Percentiles rank a stretch among this genome's conserved stretches.
Conservation (phyloP, 257 asterid species). For the Gardenia jasminoides region DNA sequence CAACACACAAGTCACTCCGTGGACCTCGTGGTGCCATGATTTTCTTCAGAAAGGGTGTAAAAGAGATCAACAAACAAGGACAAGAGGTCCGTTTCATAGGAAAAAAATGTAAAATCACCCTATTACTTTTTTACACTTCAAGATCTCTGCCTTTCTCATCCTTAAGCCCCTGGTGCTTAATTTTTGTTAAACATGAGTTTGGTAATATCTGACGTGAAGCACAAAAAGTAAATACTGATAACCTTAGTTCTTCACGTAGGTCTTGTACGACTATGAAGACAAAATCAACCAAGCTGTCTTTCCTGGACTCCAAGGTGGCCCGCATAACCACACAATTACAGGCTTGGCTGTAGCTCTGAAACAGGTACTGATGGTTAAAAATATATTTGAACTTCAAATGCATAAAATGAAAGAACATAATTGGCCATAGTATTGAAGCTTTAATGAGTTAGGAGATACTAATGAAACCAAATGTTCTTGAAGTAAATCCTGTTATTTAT, state of each 20-base stretch:
- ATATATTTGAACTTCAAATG: neutral
- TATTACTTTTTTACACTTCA: constrained; percentile 29
- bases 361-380: constrained; percentile 44
- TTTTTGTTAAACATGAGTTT: neutral
- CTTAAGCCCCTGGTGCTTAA: neutral
- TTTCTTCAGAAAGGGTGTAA: constrained; percentile 85
- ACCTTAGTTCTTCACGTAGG: constrained; percentile 35
- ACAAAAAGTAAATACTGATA: neutral
- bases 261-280: constrained; percentile 84
- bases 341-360: constrained; percentile 94
- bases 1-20: constrained; percentile 94
- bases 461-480: neutral
- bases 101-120: constrained; percentile 25
- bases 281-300: constrained; percentile 95
- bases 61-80: constrained; percentile 86
- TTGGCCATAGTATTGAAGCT: neutral
- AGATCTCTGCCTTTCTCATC: neutral
- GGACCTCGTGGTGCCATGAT: constrained; percentile 99
- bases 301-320: constrained; percentile 99
- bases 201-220: neutral
- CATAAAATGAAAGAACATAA: neutral
- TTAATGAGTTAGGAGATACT: neutral
- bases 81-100: constrained; percentile 72
- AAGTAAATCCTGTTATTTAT: neutral
- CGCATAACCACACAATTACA: constrained; percentile 96